Percentiles rank a stretch among this genome's conserved stretches.
phyloP scores from a whole-genome alignment of 2,329 filamentous ascomycete genomes.

The Fusarium brevicatenulatum region DNA sequence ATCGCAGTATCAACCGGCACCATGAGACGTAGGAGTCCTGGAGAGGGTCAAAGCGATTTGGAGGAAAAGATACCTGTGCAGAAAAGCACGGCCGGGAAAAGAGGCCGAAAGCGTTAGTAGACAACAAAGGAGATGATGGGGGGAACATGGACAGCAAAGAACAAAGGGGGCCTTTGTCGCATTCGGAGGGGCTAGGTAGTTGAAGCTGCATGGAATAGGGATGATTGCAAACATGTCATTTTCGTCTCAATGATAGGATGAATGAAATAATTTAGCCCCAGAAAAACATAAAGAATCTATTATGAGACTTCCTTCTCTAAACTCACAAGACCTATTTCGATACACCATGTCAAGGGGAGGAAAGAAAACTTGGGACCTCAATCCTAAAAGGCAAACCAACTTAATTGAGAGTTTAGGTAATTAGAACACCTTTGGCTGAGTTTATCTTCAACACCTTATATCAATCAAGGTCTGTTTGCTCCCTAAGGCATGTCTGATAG shows the following conservation, averaged over 20 bases:
- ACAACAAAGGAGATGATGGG: constrained; percentile 7
- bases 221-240: constrained; percentile 12
- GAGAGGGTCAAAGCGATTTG: constrained; percentile 72
- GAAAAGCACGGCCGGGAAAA: constrained; percentile 51
- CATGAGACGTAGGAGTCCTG: constrained; percentile 86
- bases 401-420: neutral
- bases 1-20: constrained; percentile 77
- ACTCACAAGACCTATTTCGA: neutral
- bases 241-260: constrained; percentile 14
- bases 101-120: constrained; percentile 52
- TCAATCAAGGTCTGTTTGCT: neutral
- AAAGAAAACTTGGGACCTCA: neutral
- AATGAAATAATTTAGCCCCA: neutral
- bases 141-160: constrained; percentile 12
- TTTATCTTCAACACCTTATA: neutral
- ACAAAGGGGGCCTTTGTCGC: constrained; percentile 33
- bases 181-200: constrained; percentile 15
- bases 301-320: neutral
- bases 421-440: neutral
- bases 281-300: neutral
- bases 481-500: neutral
- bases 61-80: constrained; percentile 54
- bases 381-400: neutral
- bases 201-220: constrained; percentile 24
- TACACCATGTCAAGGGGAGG: neutral